Conservation (phyloP, 441 rosid species). For the Corymbia calophylla region DNA sequence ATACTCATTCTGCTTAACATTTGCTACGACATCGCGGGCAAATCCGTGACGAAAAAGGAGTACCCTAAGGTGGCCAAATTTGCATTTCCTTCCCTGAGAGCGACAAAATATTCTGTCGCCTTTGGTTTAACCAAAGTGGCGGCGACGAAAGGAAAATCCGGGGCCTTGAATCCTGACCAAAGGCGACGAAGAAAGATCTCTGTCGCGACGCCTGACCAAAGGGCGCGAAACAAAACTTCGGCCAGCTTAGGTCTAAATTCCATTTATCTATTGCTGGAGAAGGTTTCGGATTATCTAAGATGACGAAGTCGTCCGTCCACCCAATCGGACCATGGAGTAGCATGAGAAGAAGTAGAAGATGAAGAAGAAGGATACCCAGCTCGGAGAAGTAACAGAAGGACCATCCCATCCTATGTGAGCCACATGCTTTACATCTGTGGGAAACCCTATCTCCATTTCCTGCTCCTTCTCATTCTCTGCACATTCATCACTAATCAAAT, state of each 20-base stretch:
- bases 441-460: constrained; percentile 5
- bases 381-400: neutral
- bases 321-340: neutral
- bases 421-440: constrained; percentile 13
- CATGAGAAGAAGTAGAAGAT: neutral
- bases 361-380: constrained; percentile 3
- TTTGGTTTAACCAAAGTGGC: too few relatives aligned
- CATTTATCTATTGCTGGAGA: neutral
- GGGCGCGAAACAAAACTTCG: neutral
- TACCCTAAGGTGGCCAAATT: neutral
- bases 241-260: neutral
- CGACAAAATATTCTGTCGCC: neutral
- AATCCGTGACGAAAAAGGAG: neutral
- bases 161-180: neutral
- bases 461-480: constrained; percentile 7
- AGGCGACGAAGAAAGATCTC: neutral
- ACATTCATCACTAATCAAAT: neutral
- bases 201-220: neutral
- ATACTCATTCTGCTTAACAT: neutral
- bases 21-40: neutral
- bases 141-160: neutral
- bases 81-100: neutral
- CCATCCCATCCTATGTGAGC: constrained; percentile 15
- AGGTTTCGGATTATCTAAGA: neutral
- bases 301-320: neutral